A percentile compares a stretch with the other conserved stretches of the same genome.
Conservation (phyloP, 2,329 filamentous ascomycete genomes). For the Monilinia fructigena region DNA sequence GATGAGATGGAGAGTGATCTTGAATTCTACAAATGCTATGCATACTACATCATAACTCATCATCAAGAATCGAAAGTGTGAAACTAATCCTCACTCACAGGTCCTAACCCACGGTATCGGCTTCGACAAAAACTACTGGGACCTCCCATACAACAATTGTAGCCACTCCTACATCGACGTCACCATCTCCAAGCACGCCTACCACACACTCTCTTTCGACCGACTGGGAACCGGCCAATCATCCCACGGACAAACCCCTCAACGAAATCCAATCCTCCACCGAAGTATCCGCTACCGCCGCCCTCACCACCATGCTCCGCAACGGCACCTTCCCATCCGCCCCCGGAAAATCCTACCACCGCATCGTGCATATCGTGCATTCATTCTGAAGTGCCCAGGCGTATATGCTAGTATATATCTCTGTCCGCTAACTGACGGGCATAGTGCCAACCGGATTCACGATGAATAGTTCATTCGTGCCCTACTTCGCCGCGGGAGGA, state of each 20-base stretch:
- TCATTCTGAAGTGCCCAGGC: neutral
- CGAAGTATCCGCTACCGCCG: slow-evolving; percentile 21
- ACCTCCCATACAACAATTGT: slow-evolving; percentile 25
- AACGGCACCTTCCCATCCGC: neutral
- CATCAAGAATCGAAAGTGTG: slow-evolving; percentile 4
- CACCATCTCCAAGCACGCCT: slow-evolving; percentile 16
- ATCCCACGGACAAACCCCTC: slow-evolving; percentile 25
- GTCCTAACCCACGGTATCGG: slow-evolving; percentile 28
- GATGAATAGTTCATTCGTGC: neutral
- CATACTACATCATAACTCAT: too few relatives aligned
- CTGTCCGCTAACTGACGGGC: neutral
- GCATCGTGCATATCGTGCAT: neutral
- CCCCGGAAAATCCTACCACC: neutral
- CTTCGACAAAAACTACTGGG: slow-evolving; percentile 28
- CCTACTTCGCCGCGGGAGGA: neutral
- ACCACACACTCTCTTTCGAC: slow-evolving; percentile 28
- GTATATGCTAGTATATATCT: neutral
- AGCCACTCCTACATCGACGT: slow-evolving; percentile 21
- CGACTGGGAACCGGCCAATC: slow-evolving; percentile 26
- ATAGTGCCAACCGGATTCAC: neutral
- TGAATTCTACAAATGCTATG: too few relatives aligned
- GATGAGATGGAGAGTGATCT: too few relatives aligned
- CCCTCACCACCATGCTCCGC: slow-evolving; percentile 22
- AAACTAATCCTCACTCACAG: neutral
- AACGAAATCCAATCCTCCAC: slow-evolving; percentile 25